Evolutionary conservation across 2,329 filamentous ascomycete genomes (phyloP).

Genomic region (Magnaporthiopsis rhizophila): DNA sequence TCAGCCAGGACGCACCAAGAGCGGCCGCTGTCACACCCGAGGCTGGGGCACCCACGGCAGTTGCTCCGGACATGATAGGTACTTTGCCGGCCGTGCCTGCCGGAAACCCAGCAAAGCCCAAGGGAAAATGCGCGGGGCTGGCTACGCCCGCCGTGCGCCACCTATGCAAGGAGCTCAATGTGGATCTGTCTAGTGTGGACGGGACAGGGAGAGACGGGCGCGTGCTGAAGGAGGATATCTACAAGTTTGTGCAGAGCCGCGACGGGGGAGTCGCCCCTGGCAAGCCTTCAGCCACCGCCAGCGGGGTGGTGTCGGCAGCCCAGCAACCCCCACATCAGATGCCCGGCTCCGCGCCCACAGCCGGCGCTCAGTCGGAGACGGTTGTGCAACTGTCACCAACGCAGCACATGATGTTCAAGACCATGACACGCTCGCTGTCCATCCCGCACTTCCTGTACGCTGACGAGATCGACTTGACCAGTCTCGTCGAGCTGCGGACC

Average conservation of each 20-base stretch:
- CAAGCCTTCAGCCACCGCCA: constrained; percentile 5
- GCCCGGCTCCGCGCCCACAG: constrained; percentile 22
- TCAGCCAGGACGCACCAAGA: constrained; percentile 3
- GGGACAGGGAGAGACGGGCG: constrained; percentile 88
- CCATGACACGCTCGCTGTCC: constrained; percentile 83
- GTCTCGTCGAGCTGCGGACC: constrained; percentile 62
- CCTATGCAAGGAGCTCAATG: constrained; percentile 67
- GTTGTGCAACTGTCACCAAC: constrained; percentile 63
- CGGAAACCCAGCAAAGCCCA: constrained; percentile 15
- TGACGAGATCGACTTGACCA: constrained; percentile 77
- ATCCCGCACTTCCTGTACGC: constrained; percentile 97
- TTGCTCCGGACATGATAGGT: constrained; percentile 6
- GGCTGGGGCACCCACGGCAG: background rate
- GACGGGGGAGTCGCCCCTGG: constrained; percentile 26
- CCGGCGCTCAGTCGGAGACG: constrained; percentile 56
- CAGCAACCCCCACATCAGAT: background rate
- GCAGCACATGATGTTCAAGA: constrained; percentile 93
- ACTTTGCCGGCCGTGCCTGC: constrained; percentile 1
- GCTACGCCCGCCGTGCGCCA: constrained; percentile 92
- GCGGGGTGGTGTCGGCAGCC: background rate
- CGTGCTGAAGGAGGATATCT: constrained; percentile 87
- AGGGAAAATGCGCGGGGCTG: constrained; percentile 62
- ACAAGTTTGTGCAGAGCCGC: constrained; percentile 55
- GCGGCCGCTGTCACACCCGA: background rate
- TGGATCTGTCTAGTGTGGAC: constrained; percentile 69